phyloP scores from a whole-genome alignment of 352 stramenopile genomes.

The Globisporangium mamillatum region DNA sequence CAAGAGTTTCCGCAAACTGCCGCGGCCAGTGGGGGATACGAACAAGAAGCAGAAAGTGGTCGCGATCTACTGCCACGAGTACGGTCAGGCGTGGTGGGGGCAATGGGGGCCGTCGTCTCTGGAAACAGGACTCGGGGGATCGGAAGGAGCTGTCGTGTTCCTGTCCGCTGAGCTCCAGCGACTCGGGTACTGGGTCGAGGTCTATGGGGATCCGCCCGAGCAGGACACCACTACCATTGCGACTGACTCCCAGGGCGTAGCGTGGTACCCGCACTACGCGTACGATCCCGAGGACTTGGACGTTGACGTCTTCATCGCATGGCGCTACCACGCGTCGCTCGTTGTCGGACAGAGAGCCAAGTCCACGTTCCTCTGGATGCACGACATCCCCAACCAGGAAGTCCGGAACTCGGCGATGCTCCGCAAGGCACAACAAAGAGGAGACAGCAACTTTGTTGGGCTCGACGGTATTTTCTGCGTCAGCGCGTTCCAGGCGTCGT shows the following conservation, averaged over 20 bases:
- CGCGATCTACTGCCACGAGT: slow-evolving; percentile 91
- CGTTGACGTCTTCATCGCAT: slow-evolving; percentile 90
- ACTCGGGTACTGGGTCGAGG: slow-evolving; percentile 85
- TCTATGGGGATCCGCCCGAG: slow-evolving; percentile 72
- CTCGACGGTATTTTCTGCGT: slow-evolving; percentile 67
- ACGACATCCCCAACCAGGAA: slow-evolving; percentile 60
- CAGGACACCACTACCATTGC: slow-evolving; percentile 35
- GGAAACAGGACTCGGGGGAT: slow-evolving; percentile 73
- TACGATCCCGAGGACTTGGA: slow-evolving; percentile 57
- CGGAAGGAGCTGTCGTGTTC: slow-evolving; percentile 91
- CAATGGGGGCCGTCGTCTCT: slow-evolving; percentile 84
- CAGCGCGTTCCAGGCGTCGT: slow-evolving; percentile 71
- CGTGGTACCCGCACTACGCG: slow-evolving; percentile 69
- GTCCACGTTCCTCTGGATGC: slow-evolving; percentile 75
- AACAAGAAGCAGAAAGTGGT: slow-evolving; percentile 32
- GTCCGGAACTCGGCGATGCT: slow-evolving; percentile 38
- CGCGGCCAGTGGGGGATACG: slow-evolving; percentile 9
- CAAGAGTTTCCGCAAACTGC: slow-evolving; percentile 25
- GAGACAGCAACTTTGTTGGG: slow-evolving; percentile 24
- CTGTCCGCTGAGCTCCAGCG: slow-evolving; percentile 69
- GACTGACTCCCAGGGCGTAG: slow-evolving; percentile 29
- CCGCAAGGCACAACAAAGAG: neutral
- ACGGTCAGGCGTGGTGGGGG: slow-evolving; percentile 88
- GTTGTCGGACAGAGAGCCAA: slow-evolving; percentile 36
- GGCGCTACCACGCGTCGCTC: slow-evolving; percentile 87